Evolutionary conservation across 306 rosid genomes (phyloP).

Genomic region (Cucumis melo): DNA sequence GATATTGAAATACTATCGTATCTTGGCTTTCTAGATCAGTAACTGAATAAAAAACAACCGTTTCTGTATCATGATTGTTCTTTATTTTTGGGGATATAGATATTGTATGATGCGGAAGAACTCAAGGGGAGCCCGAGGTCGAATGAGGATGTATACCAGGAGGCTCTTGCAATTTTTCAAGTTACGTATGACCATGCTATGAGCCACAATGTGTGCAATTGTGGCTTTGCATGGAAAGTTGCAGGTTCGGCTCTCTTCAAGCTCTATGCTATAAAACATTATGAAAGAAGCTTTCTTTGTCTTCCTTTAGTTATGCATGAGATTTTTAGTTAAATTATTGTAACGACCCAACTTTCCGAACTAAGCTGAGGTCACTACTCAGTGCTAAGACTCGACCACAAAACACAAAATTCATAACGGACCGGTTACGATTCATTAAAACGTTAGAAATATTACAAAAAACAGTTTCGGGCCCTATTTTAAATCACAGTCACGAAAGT

Average conservation of each 20-base stretch:
- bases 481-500: too few species aligned
- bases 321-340: conserved; percentile 5
- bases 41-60: not conserved
- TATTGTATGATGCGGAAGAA: conserved; percentile 30
- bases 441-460: too few species aligned
- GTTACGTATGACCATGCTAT: conserved; percentile 34
- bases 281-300: conserved; percentile 12
- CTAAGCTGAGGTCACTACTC: too few species aligned
- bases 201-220: not conserved
- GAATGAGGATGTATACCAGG: conserved; percentile 25
- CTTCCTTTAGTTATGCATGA: conserved; percentile 35
- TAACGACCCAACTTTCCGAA: too few species aligned
- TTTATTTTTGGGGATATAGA: conserved; percentile 24
- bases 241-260: conserved; percentile 44
- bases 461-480: too few species aligned
- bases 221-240: conserved; percentile 54
- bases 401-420: too few species aligned
- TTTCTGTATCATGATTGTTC: not conserved
- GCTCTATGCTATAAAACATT: conserved; percentile 12
- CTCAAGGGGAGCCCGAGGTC: conserved; percentile 25
- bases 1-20: not conserved
- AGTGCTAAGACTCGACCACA: too few species aligned
- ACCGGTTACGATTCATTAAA: too few species aligned
- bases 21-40: not conserved
- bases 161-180: conserved; percentile 49